Evolutionary conservation across 371 early-diverging fungal species (phyloP).

Genomic region (Chytridium lagenaria): DNA sequence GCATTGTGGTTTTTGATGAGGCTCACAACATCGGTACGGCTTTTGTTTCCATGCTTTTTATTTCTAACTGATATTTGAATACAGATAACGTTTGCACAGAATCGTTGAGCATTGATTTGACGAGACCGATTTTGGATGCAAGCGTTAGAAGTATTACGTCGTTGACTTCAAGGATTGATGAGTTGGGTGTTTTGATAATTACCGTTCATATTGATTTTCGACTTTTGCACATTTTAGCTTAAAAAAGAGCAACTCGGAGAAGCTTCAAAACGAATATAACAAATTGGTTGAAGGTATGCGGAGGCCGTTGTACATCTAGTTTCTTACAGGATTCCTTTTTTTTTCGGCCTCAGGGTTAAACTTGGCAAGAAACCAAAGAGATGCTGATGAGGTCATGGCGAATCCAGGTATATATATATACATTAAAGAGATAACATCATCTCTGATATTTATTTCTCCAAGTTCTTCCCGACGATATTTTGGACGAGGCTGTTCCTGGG

Average conservation of each 20-base stretch:
- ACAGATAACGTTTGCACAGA: conserved; percentile 66
- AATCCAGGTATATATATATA: conserved; percentile 52
- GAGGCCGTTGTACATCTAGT: not conserved
- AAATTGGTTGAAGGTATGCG: conserved; percentile 82
- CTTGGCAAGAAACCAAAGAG: conserved; percentile 58
- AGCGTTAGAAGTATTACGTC: conserved; percentile 78
- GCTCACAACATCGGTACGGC: conserved; percentile 98
- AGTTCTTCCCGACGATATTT: conserved; percentile 91
- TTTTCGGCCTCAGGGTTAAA: conserved; percentile 72
- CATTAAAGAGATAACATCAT: not conserved
- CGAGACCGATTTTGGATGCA: conserved; percentile 87
- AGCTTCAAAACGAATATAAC: conserved; percentile 86
- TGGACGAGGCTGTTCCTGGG: conserved; percentile 97
- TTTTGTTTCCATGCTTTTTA: not conserved
- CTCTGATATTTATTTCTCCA: not conserved
- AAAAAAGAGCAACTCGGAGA: conserved; percentile 85
- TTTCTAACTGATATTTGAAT: no score
- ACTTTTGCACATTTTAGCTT: conserved; percentile 68
- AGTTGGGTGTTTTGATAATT: conserved; percentile 67
- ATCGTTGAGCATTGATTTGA: conserved; percentile 93
- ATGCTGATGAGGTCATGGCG: conserved; percentile 56
- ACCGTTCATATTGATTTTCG: conserved; percentile 48
- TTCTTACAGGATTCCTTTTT: no score
- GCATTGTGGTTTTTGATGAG: conserved; percentile 99
- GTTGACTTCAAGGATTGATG: conserved; percentile 75